These are phyloP conservation scores for Tricholoma bakamatsutake DNA, from an alignment of 768 basidiomycete species.

Conservation along the genomic window DNA sequence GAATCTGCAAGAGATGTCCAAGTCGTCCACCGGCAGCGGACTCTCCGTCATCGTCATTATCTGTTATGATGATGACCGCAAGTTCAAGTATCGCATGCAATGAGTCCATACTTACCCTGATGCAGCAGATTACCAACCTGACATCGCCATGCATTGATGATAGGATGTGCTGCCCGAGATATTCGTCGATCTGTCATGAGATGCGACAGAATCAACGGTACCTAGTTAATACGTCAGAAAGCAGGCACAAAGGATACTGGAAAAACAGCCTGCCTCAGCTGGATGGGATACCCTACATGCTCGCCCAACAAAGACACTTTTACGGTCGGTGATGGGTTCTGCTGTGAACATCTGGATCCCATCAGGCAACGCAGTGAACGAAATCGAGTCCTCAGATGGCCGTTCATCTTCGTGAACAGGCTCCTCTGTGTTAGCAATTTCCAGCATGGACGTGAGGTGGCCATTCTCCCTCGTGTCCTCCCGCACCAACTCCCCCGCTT, in stretches of 20 bases:
- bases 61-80: slow-evolving; percentile 28
- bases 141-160: slow-evolving; percentile 82
- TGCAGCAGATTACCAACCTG: slow-evolving; percentile 60
- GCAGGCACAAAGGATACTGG: background rate
- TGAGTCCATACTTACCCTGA: slow-evolving; percentile 46
- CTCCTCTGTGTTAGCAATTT: slow-evolving; percentile 3
- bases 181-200: slow-evolving; percentile 69
- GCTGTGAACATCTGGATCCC: slow-evolving; percentile 65
- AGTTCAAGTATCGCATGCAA: background rate
- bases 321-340: slow-evolving; percentile 81
- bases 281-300: slow-evolving; percentile 78
- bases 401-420: background rate
- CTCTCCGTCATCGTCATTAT: slow-evolving; percentile 95
- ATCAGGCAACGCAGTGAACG: slow-evolving; percentile 35
- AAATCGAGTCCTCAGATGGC: slow-evolving; percentile 7
- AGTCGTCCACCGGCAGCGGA: slow-evolving; percentile 87
- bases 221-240: slow-evolving; percentile 33
- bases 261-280: slow-evolving; percentile 48
- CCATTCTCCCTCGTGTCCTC: slow-evolving; percentile 39
- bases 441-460: slow-evolving; percentile 5
- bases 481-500: slow-evolving; percentile 47
- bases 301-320: slow-evolving; percentile 80
- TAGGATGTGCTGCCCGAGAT: slow-evolving; percentile 69
- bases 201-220: slow-evolving; percentile 59
- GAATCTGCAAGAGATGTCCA: slow-evolving; percentile 85